These are phyloP conservation scores for Pythium biforme DNA, from an alignment of 352 stramenopile species.

Conservation along the genomic window DNA sequence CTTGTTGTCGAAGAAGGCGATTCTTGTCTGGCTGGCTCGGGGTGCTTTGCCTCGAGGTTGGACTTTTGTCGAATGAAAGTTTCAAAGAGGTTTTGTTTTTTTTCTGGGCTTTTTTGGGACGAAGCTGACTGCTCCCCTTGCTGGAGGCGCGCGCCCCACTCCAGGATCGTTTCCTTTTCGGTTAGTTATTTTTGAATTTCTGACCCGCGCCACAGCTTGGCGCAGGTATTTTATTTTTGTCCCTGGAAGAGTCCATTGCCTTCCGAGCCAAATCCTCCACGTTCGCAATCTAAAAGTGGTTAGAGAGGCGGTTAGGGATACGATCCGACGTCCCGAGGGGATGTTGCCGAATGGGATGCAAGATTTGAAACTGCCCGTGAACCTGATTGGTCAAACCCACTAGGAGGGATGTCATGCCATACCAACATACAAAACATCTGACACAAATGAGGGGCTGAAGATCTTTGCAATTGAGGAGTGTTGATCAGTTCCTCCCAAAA, in stretches of 20 bases:
- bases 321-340: conserved; percentile 15
- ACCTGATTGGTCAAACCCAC: conserved; percentile 18
- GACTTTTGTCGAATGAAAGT: conserved; percentile 89
- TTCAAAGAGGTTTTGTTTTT: conserved; percentile 41
- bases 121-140: conserved; percentile 16
- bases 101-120: conserved; percentile 29
- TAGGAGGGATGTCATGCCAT: conserved; percentile 21
- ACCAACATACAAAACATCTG: conserved; percentile 9
- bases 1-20: conserved; percentile 44
- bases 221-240: conserved; percentile 27
- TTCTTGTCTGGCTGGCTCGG: conserved; percentile 68
- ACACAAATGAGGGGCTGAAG: conserved; percentile 10
- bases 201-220: neutral
- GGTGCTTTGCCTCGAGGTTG: conserved; percentile 68
- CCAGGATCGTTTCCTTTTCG: conserved; percentile 22
- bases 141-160: conserved; percentile 4
- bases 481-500: conserved; percentile 8
- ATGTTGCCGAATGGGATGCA: conserved; percentile 26
- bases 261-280: conserved; percentile 8
- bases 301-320: conserved; percentile 23
- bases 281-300: conserved; percentile 26
- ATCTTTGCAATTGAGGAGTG: conserved; percentile 16
- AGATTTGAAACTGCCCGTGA: conserved; percentile 28
- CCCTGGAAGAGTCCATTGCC: neutral
- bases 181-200: conserved; percentile 34